Percentiles rank a stretch among this genome's conserved stretches.
Conservation (phyloP, 1,284 basidiomycete genomes). For the Hortiboletus rubellus region DNA sequence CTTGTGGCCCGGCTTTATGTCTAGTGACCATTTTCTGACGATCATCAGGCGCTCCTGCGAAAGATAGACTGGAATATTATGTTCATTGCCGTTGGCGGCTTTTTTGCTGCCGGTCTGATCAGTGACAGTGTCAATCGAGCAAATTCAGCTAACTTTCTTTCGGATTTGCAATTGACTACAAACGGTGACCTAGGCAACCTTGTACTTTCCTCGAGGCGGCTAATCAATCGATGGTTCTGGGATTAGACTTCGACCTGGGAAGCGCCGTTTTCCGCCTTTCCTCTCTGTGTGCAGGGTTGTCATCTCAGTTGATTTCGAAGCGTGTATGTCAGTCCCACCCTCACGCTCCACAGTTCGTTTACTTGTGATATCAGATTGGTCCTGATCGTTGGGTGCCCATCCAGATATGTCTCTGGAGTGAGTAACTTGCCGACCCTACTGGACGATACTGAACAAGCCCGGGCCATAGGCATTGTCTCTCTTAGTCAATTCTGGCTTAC, state of each 20-base stretch:
- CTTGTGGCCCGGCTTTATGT: background rate
- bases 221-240: background rate
- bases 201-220: background rate
- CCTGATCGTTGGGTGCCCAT: conserved; percentile 73
- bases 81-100: conserved; percentile 48
- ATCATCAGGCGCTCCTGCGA: conserved; percentile 35
- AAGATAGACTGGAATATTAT: conserved; percentile 53
- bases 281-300: conserved; percentile 59
- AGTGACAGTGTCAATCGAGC: conserved; percentile 57
- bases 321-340: conserved; percentile 38
- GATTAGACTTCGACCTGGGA: conserved; percentile 60
- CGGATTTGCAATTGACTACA: conserved; percentile 59
- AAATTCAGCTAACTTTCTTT: conserved; percentile 67
- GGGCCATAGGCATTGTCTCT: conserved; percentile 37
- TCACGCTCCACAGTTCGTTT: background rate
- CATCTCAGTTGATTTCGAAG: conserved; percentile 72
- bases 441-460: background rate
- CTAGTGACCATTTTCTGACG: background rate
- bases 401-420: conserved; percentile 42
- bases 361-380: conserved; percentile 42
- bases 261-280: conserved; percentile 57
- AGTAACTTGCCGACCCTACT: conserved; percentile 24
- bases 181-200: conserved; percentile 40
- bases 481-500: conserved; percentile 62
- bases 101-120: conserved; percentile 47